phyloP scores from a whole-genome alignment of 2,329 filamentous ascomycete genomes.

The Didymella keratinophila region DNA sequence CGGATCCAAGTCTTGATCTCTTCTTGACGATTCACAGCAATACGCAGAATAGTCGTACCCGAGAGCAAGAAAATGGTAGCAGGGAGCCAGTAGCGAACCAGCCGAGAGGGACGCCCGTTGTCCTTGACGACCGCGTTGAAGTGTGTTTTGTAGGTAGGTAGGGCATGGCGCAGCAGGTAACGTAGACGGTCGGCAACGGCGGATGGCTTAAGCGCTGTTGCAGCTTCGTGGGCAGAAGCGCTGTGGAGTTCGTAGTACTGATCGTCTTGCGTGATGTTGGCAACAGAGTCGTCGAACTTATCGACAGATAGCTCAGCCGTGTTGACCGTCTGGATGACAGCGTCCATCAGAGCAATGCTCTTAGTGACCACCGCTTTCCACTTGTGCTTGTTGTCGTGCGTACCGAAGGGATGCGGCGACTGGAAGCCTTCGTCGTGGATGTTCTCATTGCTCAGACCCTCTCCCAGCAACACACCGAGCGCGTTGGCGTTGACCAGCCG shows the following conservation, averaged over 20 bases:
- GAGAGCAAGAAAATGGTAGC: slow-evolving; percentile 73
- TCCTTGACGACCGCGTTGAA: slow-evolving; percentile 65
- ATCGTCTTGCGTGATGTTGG: slow-evolving; percentile 63
- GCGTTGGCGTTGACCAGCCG: slow-evolving; percentile 84
- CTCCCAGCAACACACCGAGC: slow-evolving; percentile 85
- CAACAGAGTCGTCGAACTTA: slow-evolving; percentile 64
- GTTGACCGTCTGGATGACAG: slow-evolving; percentile 76
- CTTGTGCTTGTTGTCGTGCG: slow-evolving; percentile 58
- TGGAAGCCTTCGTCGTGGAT: slow-evolving; percentile 65
- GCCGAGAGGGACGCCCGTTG: slow-evolving; percentile 76
- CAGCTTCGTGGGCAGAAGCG: slow-evolving; percentile 45
- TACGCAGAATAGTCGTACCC: slow-evolving; percentile 82
- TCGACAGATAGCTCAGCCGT: slow-evolving; percentile 63
- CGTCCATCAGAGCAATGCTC: slow-evolving; percentile 86
- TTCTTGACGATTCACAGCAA: slow-evolving; percentile 76
- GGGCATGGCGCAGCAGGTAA: slow-evolving; percentile 70
- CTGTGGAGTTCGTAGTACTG: slow-evolving; percentile 55
- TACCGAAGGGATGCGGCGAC: slow-evolving; percentile 52
- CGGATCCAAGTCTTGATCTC: slow-evolving; percentile 82
- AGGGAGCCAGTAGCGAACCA: slow-evolving; percentile 91
- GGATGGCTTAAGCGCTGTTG: slow-evolving; percentile 52
- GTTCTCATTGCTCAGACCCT: slow-evolving; percentile 72
- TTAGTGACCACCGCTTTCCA: slow-evolving; percentile 81
- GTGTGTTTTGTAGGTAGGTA: slow-evolving; percentile 71
- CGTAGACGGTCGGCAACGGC: slow-evolving; percentile 73